These are phyloP conservation scores for Ambrosiella xylebori DNA, from an alignment of 2,329 filamentous ascomycete species.

Conservation along the genomic window DNA sequence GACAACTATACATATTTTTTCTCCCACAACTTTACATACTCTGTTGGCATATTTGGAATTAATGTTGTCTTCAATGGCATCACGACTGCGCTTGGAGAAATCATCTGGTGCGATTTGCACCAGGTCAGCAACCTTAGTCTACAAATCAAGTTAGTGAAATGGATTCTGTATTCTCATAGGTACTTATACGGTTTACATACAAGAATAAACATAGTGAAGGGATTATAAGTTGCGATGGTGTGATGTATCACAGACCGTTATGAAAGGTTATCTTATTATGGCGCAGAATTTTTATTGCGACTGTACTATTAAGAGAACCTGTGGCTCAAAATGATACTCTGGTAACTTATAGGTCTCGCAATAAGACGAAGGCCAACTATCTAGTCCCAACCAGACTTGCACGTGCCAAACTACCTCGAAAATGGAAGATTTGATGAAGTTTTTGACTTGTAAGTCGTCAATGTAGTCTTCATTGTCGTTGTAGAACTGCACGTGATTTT, in stretches of 20 bases:
- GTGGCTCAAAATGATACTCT: background rate
- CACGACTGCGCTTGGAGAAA: conserved; percentile 64
- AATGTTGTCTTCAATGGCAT: conserved; percentile 90
- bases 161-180: background rate
- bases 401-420: background rate
- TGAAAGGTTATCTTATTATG: too few relatives aligned
- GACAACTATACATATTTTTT: background rate
- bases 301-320: background rate
- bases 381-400: too few relatives aligned
- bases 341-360: background rate
- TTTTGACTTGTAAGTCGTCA: background rate
- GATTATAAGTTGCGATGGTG: too few relatives aligned
- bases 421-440: background rate
- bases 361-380: too few relatives aligned
- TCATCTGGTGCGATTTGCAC: conserved; percentile 83
- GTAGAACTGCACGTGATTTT: conserved; percentile 1
- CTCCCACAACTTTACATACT: conserved; percentile 24
- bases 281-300: conserved; percentile 4
- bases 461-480: background rate
- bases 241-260: too few relatives aligned
- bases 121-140: conserved; percentile 90
- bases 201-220: conserved; percentile 29
- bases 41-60: conserved; percentile 95
- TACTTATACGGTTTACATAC: conserved; percentile 19
- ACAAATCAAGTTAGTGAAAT: conserved; percentile 8